phyloP scores from a whole-genome alignment of 495 filamentous ascomycete species.

The Copromyces sp. region DNA sequence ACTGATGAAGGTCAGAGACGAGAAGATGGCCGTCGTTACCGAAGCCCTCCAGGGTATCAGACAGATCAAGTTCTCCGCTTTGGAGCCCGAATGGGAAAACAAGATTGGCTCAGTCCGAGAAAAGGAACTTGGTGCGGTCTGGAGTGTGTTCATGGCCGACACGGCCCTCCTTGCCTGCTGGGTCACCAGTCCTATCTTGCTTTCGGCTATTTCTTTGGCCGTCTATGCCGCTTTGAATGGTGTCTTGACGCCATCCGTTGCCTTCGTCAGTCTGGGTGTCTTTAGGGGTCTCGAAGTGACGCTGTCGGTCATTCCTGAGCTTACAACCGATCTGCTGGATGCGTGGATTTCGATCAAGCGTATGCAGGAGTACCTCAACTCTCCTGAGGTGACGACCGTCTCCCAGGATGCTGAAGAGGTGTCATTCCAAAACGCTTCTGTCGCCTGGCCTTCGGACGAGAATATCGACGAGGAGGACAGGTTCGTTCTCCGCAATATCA shows the following conservation, averaged over 20 bases:
- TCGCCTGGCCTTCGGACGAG: conserved; percentile 64
- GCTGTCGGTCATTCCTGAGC: conserved; percentile 60
- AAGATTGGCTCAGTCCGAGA: conserved; percentile 57
- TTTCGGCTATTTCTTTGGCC: conserved; percentile 60
- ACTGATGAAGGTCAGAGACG: conserved; percentile 71
- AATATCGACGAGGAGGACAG: conserved; percentile 42
- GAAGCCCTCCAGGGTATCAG: conserved; percentile 77
- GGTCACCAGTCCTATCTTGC: conserved; percentile 64
- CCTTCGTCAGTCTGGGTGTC: conserved; percentile 70
- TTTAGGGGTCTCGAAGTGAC: conserved; percentile 63
- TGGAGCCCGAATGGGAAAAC: conserved; percentile 73
- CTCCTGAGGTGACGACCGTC: conserved; percentile 52
- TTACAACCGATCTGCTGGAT: conserved; percentile 59
- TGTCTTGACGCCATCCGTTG: conserved; percentile 58
- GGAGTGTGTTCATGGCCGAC: conserved; percentile 55
- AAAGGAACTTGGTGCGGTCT: conserved; percentile 54
- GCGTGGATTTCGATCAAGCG: conserved; percentile 64
- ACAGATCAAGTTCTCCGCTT: conserved; percentile 80
- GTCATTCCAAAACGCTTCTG: conserved; percentile 54
- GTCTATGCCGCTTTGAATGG: conserved; percentile 56
- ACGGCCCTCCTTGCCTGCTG: conserved; percentile 51
- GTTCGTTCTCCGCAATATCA: conserved; percentile 53
- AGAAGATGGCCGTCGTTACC: conserved; percentile 66
- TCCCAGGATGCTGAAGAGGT: conserved; percentile 48
- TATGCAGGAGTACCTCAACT: conserved; percentile 60